Conservation (phyloP, 441 rosid species). For the Corymbia calophylla region DNA sequence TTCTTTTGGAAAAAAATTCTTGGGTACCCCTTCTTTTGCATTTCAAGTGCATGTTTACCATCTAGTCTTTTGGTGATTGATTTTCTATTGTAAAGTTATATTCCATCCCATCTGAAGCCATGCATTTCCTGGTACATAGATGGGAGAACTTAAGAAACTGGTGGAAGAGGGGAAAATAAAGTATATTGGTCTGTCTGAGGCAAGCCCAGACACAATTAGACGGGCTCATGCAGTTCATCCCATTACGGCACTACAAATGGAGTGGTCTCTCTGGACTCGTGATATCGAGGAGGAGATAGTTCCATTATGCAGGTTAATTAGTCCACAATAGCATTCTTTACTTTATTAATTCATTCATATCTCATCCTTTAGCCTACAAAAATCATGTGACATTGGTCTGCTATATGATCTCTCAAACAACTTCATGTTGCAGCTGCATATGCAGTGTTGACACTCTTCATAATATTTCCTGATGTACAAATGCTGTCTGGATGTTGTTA, state of each 20-base stretch:
- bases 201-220: slow-evolving; percentile 42
- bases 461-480: background rate
- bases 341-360: background rate
- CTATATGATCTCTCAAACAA: background rate
- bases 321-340: background rate
- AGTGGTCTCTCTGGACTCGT: slow-evolving; percentile 58
- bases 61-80: background rate
- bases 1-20: background rate
- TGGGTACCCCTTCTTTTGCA: background rate
- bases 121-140: slow-evolving; percentile 11
- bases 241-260: slow-evolving; percentile 51
- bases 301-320: slow-evolving; percentile 39
- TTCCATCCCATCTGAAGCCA: background rate
- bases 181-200: slow-evolving; percentile 51
- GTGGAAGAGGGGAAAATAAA: slow-evolving; percentile 49
- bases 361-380: background rate
- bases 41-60: background rate
- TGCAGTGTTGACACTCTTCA: background rate
- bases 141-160: slow-evolving; percentile 51
- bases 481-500: background rate
- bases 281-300: slow-evolving; percentile 48
- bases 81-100: background rate
- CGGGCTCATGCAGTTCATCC: slow-evolving; percentile 65
- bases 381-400: background rate
- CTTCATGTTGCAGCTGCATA: background rate